Evolutionary conservation across 208 protist genomes (phyloP).

Genomic region (Acanthamoeba sp.): DNA sequence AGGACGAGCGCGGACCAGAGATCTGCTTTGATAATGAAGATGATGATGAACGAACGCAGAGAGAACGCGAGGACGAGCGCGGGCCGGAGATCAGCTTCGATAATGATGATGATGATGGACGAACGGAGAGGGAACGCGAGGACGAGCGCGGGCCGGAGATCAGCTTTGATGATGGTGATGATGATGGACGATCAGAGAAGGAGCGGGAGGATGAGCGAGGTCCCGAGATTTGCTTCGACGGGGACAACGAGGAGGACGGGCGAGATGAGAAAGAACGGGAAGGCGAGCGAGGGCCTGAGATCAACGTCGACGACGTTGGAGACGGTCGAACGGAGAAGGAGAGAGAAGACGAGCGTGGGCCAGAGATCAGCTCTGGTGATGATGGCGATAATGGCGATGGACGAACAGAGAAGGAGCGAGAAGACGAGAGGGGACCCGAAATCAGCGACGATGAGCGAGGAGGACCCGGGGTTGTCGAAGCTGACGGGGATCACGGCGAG

Average conservation of each 20-base stretch:
- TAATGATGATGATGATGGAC: neutral
- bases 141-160: neutral
- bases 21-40: neutral
- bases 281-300: neutral
- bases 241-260: neutral
- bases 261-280: neutral
- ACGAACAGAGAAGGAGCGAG: too few species aligned
- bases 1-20: neutral
- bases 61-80: neutral
- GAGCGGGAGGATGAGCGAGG: neutral
- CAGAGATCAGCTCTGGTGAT: too few species aligned
- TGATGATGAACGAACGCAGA: neutral
- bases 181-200: neutral
- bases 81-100: neutral
- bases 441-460: neutral
- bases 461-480: neutral
- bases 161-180: neutral
- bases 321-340: too few species aligned
- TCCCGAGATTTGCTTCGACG: too few species aligned
- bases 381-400: too few species aligned
- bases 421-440: neutral
- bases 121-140: neutral
- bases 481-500: too few species aligned
- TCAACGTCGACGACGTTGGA: too few species aligned
- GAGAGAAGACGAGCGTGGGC: too few species aligned